Conservation (phyloP, 2,329 filamentous ascomycete species). For the Septoria linicola region DNA sequence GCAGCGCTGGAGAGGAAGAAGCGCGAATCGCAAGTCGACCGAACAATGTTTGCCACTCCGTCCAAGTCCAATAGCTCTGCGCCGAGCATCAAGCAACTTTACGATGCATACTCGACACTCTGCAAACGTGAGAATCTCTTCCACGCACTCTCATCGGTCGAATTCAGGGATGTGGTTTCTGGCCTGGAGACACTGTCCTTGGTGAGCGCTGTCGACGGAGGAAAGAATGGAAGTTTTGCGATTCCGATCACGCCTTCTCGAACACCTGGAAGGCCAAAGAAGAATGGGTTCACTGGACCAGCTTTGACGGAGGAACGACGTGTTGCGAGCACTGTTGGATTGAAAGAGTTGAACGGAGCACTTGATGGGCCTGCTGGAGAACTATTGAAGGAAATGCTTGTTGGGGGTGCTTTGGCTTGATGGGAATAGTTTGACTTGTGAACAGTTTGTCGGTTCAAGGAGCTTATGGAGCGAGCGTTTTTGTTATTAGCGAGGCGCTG, state of each 20-base stretch:
- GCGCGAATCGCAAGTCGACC: conserved; percentile 43
- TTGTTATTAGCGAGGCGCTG: background rate
- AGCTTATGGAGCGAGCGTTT: background rate
- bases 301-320: conserved; percentile 61
- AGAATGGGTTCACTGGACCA: conserved; percentile 44
- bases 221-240: conserved; percentile 64
- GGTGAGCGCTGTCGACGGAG: conserved; percentile 66
- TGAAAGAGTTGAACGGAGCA: conserved; percentile 36
- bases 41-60: conserved; percentile 41
- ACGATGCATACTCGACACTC: conserved; percentile 75
- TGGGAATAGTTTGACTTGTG: background rate
- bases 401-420: conserved; percentile 30
- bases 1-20: conserved; percentile 80
- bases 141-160: conserved; percentile 82
- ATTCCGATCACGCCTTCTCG: conserved; percentile 65
- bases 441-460: too few relatives aligned
- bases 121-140: conserved; percentile 87
- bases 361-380: conserved; percentile 40
- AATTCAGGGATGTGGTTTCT: conserved; percentile 89
- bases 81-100: conserved; percentile 80
- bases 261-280: conserved; percentile 50
- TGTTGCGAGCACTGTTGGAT: conserved; percentile 38
- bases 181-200: conserved; percentile 86
- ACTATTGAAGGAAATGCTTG: conserved; percentile 40
- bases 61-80: conserved; percentile 50